Base-by-base conservation (phyloP, 1,284 basidiomycete species). In the Leccinum fallax region DNA sequence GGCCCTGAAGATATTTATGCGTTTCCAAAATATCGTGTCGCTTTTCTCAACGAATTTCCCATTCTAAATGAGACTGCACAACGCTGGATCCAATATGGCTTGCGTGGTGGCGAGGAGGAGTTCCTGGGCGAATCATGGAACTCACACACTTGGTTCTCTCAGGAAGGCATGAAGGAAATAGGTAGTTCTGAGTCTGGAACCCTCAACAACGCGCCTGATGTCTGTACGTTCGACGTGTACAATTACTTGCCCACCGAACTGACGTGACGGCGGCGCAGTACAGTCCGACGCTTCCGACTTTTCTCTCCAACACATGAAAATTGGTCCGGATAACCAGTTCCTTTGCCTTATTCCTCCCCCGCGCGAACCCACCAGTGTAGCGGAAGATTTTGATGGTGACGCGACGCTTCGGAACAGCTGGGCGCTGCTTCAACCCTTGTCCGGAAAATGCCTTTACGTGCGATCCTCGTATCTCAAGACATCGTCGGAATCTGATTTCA, bases 21-120 rank as follows among this genome's bases (percentile, higher is more conserved):
- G 0, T 93, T 89, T 73, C 94, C 94, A 59, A 95, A 95, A 75
- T 93, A 88, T 75, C 83, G 87, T 57, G 87, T 95, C 66, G 79
- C 87, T 53, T 95, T 93, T 76, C 84, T 95, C 68, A 92, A 93
- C 71, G 84, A 86, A 62, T 83, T 88, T 16, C 93, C 94, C n/a
- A 76, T 95, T 61, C 75, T 83, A 8, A 87, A 88, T 69, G 79
- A 86, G 49, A 94, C 93, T 11, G 94, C 92, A 8, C 79, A 87
- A 64, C 80, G 81, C 52, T 93, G 89, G 90, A 81, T 92, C 24
- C 74, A 75, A 28, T 74, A 86, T 19, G 93, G 92, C 32, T 79
- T 94, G 36, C 81, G 74, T 54, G 88, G 86, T 53, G 92, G 91
- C 34, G 85, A 92, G 70, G 80, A 77, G 55, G 90, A 95, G 75